Conservation (phyloP, 257 asterid genomes). For the Solanum arcanum region DNA sequence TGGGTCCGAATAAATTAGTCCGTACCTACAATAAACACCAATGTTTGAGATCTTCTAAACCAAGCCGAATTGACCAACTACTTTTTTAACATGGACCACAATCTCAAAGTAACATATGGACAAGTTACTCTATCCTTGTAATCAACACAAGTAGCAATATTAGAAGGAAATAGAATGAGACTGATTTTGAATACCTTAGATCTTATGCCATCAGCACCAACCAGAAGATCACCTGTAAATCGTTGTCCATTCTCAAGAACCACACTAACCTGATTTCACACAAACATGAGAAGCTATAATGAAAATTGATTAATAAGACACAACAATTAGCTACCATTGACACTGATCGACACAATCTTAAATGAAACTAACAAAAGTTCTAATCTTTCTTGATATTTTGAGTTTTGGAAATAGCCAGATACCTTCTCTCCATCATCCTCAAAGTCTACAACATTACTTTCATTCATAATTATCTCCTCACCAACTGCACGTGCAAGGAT, state of each 20-base stretch:
- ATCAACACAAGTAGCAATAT: neutral
- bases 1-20: constrained; percentile 57
- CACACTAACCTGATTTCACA: constrained; percentile 53
- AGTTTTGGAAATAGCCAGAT: neutral
- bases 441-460: constrained; percentile 69
- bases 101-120: neutral
- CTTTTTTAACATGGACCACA: neutral
- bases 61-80: neutral
- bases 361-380: neutral
- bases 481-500: constrained; percentile 88
- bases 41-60: neutral
- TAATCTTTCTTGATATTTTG: neutral
- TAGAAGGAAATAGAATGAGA: neutral
- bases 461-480: constrained; percentile 59
- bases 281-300: neutral
- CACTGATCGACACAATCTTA: neutral
- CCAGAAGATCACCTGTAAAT: constrained; percentile 78
- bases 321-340: neutral
- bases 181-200: constrained; percentile 48
- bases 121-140: neutral
- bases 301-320: neutral
- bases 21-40: constrained; percentile 40
- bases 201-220: constrained; percentile 97
- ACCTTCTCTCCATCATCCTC: constrained; percentile 75
- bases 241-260: constrained; percentile 60